These are phyloP conservation scores for Fonsecaea multimorphosa DNA, from an alignment of 2,329 filamentous ascomycete genomes.

Conservation along the genomic window DNA sequence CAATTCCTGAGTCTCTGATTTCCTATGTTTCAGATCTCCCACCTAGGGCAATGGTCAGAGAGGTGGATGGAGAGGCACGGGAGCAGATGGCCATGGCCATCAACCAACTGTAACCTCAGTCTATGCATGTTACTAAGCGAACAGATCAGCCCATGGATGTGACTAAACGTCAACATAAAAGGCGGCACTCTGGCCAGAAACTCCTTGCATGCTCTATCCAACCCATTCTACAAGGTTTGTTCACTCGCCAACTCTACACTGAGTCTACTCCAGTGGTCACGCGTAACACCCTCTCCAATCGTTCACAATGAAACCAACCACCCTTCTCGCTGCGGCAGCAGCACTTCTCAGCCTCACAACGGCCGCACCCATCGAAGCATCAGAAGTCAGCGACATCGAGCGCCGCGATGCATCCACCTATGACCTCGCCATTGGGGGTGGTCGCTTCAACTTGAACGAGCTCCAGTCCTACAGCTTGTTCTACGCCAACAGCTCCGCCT, in stretches of 20 bases:
- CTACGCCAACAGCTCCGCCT: constrained; percentile 29
- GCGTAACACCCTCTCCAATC: not conserved
- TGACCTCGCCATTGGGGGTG: not conserved
- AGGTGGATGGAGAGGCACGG: not conserved
- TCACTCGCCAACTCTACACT: not conserved
- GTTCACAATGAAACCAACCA: not conserved
- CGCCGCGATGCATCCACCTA: not conserved
- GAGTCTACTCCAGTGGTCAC: constrained; percentile 1
- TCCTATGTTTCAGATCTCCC: not conserved
- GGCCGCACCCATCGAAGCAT: not conserved
- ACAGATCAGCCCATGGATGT: not conserved
- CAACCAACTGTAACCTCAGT: too few relatives aligned
- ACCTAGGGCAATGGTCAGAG: not conserved
- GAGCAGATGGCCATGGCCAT: too few relatives aligned
- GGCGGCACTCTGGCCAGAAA: not conserved
- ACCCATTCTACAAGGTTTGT: not conserved
- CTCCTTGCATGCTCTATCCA: not conserved
- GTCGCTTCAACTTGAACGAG: constrained; percentile 23
- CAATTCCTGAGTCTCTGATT: not conserved
- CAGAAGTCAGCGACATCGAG: not conserved
- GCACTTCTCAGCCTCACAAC: not conserved
- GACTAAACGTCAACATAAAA: not conserved
- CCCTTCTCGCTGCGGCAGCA: not conserved
- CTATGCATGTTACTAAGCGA: not conserved
- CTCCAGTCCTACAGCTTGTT: constrained; percentile 21